Evolutionary conservation across 805 yeast species (phyloP).

Genomic region (Ogataea pignaliae): DNA sequence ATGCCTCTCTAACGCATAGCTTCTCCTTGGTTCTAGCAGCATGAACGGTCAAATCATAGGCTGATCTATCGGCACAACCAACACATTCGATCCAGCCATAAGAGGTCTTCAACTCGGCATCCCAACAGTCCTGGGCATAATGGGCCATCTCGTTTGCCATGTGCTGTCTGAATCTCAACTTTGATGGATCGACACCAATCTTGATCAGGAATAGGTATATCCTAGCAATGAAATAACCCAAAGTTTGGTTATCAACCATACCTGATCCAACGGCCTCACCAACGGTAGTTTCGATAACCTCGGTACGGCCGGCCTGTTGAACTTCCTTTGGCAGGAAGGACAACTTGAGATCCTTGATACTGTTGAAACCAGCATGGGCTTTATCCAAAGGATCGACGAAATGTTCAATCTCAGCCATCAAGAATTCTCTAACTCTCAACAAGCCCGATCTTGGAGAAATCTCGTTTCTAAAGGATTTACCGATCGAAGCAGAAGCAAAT

Average conservation of each 20-base stretch:
- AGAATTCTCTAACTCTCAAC: constrained; percentile 95
- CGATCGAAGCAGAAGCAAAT: constrained; percentile 98
- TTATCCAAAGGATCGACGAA: constrained; percentile 92
- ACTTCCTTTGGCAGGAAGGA: constrained; percentile 80
- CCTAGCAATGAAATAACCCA: constrained; percentile 95
- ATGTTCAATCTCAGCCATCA: constrained; percentile 99
- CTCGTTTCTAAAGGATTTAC: constrained; percentile 98
- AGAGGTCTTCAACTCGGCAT: constrained; percentile 91
- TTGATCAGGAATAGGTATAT: constrained; percentile 78
- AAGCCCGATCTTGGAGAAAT: constrained; percentile 98
- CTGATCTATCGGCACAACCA: constrained; percentile 99
- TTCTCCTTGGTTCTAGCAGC: constrained; percentile 93
- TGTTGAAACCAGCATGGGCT: constrained; percentile 72
- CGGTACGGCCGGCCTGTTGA: constrained; percentile 82
- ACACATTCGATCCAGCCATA: constrained; percentile 99
- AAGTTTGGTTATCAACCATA: constrained; percentile 93
- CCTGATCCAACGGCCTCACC: constrained; percentile 89
- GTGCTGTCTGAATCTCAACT: constrained; percentile 96
- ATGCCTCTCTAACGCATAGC: constrained; percentile 86
- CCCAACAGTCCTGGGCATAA: constrained; percentile 99
- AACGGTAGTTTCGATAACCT: constrained; percentile 56
- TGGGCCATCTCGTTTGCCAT: constrained; percentile 99
- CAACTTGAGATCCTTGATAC: constrained; percentile 68
- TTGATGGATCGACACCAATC: constrained; percentile 83
- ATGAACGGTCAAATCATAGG: constrained; percentile 94